phyloP scores from a whole-genome alignment of 1,284 basidiomycete genomes.

The Ceratobasidium sp. region DNA sequence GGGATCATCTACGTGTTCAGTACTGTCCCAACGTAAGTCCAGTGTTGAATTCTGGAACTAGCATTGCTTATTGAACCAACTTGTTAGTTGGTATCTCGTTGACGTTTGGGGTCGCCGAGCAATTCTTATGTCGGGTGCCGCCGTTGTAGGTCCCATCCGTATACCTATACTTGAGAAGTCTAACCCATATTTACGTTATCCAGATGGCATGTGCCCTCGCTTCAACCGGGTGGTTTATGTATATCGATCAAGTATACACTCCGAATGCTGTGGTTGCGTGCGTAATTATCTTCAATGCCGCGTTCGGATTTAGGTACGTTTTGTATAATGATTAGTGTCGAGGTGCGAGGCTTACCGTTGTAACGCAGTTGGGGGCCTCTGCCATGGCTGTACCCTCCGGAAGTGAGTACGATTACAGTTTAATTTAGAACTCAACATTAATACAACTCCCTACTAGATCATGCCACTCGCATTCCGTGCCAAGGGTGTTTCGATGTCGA shows the following conservation, averaged over 20 bases:
- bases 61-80: slow-evolving; percentile 49
- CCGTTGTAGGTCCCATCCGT: slow-evolving; percentile 68
- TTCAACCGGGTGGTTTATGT: slow-evolving; percentile 93
- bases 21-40: slow-evolving; percentile 81
- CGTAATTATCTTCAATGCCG: slow-evolving; percentile 94
- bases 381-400: slow-evolving; percentile 90
- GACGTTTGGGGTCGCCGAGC: slow-evolving; percentile 91
- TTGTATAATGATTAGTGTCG: not conserved
- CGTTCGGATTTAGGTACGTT: slow-evolving; percentile 82
- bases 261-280: slow-evolving; percentile 91
- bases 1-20: slow-evolving; percentile 87
- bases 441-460: slow-evolving; percentile 69
- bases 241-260: slow-evolving; percentile 86
- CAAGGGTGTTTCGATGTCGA: slow-evolving; percentile 94
- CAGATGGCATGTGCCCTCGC: slow-evolving; percentile 83
- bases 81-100: slow-evolving; percentile 98
- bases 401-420: slow-evolving; percentile 62
- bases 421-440: not conserved
- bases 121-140: slow-evolving; percentile 93
- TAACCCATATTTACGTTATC: not conserved
- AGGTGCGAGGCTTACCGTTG: slow-evolving; percentile 34
- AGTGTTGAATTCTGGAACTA: slow-evolving; percentile 45
- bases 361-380: slow-evolving; percentile 76
- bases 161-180: not conserved
- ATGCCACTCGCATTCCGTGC: slow-evolving; percentile 91